phyloP scores from a whole-genome alignment of 352 stramenopile genomes.

The Phytophthora macrochlamydospora region DNA sequence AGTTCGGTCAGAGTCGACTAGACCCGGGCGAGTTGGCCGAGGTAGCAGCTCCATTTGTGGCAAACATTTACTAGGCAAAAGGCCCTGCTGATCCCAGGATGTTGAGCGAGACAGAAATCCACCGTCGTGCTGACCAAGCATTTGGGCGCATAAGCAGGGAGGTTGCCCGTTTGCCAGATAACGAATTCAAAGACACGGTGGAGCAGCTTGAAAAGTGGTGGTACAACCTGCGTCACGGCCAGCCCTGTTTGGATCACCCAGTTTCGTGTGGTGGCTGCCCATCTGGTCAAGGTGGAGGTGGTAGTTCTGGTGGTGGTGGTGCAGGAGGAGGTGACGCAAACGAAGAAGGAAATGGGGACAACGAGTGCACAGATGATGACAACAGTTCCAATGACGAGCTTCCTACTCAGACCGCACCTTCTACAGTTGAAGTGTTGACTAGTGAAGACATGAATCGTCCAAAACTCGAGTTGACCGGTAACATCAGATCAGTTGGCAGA shows the following conservation, averaged over 20 bases:
- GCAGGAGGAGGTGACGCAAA: neutral
- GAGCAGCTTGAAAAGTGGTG: conserved; percentile 12
- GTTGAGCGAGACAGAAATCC: conserved; percentile 11
- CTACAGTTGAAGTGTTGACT: neutral
- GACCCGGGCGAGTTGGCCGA: neutral
- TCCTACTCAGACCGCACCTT: neutral
- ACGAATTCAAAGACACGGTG: conserved; percentile 8
- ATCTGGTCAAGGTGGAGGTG: too few species aligned
- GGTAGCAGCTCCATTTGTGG: conserved; percentile 5
- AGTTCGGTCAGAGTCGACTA: conserved; percentile 5
- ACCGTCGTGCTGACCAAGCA: conserved; percentile 6
- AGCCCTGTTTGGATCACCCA: neutral
- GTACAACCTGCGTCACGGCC: conserved; percentile 12
- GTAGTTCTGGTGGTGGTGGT: neutral
- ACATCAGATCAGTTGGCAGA: neutral
- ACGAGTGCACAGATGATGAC: neutral
- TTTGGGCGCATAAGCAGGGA: conserved; percentile 11
- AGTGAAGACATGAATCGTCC: neutral
- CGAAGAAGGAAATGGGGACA: neutral
- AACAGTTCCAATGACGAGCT: neutral
- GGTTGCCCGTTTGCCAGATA: conserved; percentile 1
- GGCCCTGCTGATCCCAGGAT: too few species aligned
- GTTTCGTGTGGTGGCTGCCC: neutral
- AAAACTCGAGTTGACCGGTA: neutral
- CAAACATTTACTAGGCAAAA: conserved; percentile 5